phyloP scores from a whole-genome alignment of 2,329 filamentous ascomycete species.

The Scedosporium minutisporum region DNA sequence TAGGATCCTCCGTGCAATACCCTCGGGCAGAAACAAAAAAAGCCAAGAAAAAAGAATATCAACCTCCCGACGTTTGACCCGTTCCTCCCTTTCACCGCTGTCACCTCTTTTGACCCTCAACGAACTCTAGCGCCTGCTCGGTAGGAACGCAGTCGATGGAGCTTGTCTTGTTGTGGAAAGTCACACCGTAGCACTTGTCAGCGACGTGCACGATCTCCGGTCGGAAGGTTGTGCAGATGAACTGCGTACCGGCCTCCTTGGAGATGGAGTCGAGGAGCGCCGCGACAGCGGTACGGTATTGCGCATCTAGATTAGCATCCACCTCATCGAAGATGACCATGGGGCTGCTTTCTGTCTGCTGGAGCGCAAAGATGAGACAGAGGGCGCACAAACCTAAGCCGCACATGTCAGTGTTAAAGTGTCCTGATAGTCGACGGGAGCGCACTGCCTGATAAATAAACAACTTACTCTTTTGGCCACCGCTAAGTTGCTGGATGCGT shows the following conservation, averaged over 20 bases:
- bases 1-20: no score
- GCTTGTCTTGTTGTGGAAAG: slow-evolving; percentile 88
- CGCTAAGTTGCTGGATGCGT: slow-evolving; percentile 91
- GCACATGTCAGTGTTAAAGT: slow-evolving; percentile 13
- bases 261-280: slow-evolving; percentile 76
- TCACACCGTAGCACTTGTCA: slow-evolving; percentile 96
- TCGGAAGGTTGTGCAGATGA: slow-evolving; percentile 97
- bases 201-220: slow-evolving; percentile 93
- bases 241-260: slow-evolving; percentile 59
- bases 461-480: slow-evolving; percentile 89
- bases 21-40: no score
- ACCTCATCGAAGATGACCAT: slow-evolving; percentile 99
- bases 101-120: slow-evolving; percentile 61
- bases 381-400: slow-evolving; percentile 77
- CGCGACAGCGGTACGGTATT: slow-evolving; percentile 94
- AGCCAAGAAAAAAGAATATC: neutral
- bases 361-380: slow-evolving; percentile 98
- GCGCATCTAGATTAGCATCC: slow-evolving; percentile 93
- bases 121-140: slow-evolving; percentile 85
- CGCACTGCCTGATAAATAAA: neutral
- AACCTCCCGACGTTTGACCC: neutral
- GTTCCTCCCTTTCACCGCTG: neutral
- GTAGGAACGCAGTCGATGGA: slow-evolving; percentile 82
- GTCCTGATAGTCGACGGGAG: neutral
- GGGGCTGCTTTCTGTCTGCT: slow-evolving; percentile 91